Evolutionary conservation across 2,329 filamentous ascomycete genomes (phyloP).

Genomic region (Monosporascus sp.): DNA sequence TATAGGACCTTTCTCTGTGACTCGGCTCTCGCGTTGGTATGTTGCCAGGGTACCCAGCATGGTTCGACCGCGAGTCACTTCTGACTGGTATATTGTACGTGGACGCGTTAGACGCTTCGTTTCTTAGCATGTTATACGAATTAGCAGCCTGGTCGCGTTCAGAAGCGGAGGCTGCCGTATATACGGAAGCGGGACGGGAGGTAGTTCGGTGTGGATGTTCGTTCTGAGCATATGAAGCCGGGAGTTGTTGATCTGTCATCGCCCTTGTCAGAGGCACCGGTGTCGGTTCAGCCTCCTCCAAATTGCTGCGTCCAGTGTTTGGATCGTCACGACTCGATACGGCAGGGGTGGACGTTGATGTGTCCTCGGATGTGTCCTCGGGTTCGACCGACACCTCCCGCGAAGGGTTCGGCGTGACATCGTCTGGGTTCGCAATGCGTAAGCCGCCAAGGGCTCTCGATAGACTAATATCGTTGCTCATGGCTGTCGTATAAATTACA

Average conservation of each 20-base stretch:
- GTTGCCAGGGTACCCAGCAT: slow-evolving; percentile 49
- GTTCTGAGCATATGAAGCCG: slow-evolving; percentile 16
- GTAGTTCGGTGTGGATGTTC: slow-evolving; percentile 18
- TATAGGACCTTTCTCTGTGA: slow-evolving; percentile 64
- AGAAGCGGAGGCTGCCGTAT: slow-evolving; percentile 20
- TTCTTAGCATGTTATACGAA: slow-evolving; percentile 41
- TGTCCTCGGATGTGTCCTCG: slow-evolving; percentile 21
- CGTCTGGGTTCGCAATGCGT: slow-evolving; percentile 94
- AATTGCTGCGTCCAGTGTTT: slow-evolving; percentile 13
- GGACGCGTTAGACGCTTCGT: slow-evolving; percentile 53
- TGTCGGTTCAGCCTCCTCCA: slow-evolving; percentile 14
- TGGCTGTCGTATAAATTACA: slow-evolving; percentile 31
- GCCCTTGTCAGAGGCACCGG: slow-evolving; percentile 15
- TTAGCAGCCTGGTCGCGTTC: slow-evolving; percentile 30
- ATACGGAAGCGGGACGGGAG: slow-evolving; percentile 27
- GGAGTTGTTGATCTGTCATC: slow-evolving; percentile 19
- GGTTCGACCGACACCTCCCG: slow-evolving; percentile 26
- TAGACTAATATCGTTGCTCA: slow-evolving; percentile 90
- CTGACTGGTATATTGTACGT: slow-evolving; percentile 50
- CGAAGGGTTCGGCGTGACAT: slow-evolving; percentile 42
- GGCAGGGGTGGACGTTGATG: slow-evolving; percentile 11
- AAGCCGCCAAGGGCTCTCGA: slow-evolving; percentile 89
- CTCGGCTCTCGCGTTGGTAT: slow-evolving; percentile 64
- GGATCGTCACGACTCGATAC: slow-evolving; percentile 18
- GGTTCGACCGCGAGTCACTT: slow-evolving; percentile 57